These are phyloP conservation scores for Blumeriella jaapii DNA, from an alignment of 2,329 filamentous ascomycete species.

Conservation along the genomic window DNA sequence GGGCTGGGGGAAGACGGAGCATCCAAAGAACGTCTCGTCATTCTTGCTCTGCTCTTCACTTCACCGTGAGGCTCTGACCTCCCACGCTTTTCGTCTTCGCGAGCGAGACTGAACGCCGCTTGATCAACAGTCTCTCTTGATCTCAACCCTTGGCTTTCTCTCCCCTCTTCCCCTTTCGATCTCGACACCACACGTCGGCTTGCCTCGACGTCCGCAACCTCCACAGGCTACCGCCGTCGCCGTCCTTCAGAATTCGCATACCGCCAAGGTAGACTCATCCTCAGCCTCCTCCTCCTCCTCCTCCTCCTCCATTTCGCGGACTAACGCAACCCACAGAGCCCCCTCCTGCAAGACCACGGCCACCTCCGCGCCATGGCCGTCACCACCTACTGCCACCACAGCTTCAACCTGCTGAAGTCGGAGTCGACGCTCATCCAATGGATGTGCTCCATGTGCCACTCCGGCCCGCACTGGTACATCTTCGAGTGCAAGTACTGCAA, in stretches of 20 bases:
- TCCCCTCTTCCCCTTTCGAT: not conserved
- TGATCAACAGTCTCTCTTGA: too few species aligned
- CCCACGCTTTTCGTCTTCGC: too few species aligned
- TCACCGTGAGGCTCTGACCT: too few species aligned
- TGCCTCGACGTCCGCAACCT: too few species aligned
- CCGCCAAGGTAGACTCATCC: not conserved
- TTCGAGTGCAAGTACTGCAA: slow-evolving; percentile 60
- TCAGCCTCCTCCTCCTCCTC: not conserved
- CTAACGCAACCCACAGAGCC: not conserved
- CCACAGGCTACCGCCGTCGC: not conserved
- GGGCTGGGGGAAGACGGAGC: not conserved
- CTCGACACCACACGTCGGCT: too few species aligned
- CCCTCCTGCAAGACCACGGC: not conserved
- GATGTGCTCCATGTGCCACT: slow-evolving; percentile 52
- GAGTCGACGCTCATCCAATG: slow-evolving; percentile 54
- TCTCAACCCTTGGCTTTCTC: too few species aligned
- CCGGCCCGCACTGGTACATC: slow-evolving; percentile 56
- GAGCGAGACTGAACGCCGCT: too few species aligned
- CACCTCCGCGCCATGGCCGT: slow-evolving; percentile 38
- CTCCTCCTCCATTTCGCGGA: not conserved
- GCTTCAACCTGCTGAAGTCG: slow-evolving; percentile 55
- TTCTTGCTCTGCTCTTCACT: not conserved
- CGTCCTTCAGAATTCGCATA: not conserved
- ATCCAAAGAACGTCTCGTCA: not conserved
- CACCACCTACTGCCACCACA: slow-evolving; percentile 46